Evolutionary conservation across 495 filamentous ascomycete genomes (phyloP).

Genomic region (Trichoderma orchidacearum): DNA sequence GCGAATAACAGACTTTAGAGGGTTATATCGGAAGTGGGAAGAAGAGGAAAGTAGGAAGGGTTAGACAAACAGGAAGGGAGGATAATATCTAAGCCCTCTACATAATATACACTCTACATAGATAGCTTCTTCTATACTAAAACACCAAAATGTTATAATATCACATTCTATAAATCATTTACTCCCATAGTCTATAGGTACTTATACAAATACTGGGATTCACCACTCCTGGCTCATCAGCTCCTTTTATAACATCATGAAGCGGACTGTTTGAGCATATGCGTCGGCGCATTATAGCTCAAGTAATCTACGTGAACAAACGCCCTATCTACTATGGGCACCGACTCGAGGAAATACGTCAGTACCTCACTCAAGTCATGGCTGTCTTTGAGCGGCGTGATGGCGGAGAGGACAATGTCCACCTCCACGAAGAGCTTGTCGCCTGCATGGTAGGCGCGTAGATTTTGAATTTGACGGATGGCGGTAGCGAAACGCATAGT

Average conservation of each 20-base stretch:
- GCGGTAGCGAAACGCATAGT: constrained; percentile 90
- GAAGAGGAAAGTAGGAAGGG: neutral
- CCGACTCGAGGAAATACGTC: constrained; percentile 82
- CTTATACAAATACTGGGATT: too few relatives aligned
- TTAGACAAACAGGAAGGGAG: neutral
- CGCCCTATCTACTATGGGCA: constrained; percentile 55
- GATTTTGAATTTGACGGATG: constrained; percentile 75
- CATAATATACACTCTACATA: too few relatives aligned
- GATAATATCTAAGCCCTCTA: too few relatives aligned
- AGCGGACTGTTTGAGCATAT: constrained; percentile 33
- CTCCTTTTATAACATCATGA: neutral
- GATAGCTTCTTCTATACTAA: too few relatives aligned
- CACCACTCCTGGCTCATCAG: too few relatives aligned
- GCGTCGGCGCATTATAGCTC: constrained; percentile 68
- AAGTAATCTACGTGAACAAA: constrained; percentile 78
- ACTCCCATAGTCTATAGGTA: too few relatives aligned
- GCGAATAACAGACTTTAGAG: neutral
- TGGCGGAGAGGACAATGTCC: constrained; percentile 66
- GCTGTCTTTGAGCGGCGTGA: constrained; percentile 64
- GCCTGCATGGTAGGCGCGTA: constrained; percentile 80
- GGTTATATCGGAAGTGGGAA: neutral
- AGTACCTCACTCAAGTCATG: constrained; percentile 78
- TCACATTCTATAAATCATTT: too few relatives aligned
- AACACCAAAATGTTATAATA: too few relatives aligned
- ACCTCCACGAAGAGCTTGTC: constrained; percentile 82